These are phyloP conservation scores for Ogataea methylovora DNA, from an alignment of 805 yeast species.

Conservation along the genomic window DNA sequence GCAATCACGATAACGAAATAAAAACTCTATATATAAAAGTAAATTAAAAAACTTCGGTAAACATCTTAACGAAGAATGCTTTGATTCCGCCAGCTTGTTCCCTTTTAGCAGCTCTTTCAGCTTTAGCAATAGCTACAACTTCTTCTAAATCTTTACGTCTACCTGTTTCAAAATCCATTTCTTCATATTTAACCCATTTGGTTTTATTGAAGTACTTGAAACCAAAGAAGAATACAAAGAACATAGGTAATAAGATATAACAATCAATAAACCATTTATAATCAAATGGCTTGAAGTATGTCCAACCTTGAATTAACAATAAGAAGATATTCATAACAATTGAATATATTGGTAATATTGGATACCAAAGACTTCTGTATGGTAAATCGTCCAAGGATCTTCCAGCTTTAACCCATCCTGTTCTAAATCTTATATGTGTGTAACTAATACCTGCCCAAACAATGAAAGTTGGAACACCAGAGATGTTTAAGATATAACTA, in stretches of 20 bases:
- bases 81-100: too few relatives aligned
- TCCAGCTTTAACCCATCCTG: constrained; percentile 36
- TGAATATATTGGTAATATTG: constrained; percentile 42
- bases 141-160: constrained; percentile 30
- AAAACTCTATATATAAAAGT: too few relatives aligned
- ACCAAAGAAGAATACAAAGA: constrained; percentile 30
- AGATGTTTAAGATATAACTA: constrained; percentile 49
- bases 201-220: constrained; percentile 15
- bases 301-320: constrained; percentile 62
- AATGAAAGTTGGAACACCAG: constrained; percentile 61
- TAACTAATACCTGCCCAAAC: constrained; percentile 59
- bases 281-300: constrained; percentile 50
- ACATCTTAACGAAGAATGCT: too few relatives aligned
- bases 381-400: constrained; percentile 42
- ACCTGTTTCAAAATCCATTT: constrained; percentile 46
- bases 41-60: too few relatives aligned
- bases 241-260: constrained; percentile 55
- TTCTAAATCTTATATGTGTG: constrained; percentile 50
- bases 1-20: too few relatives aligned
- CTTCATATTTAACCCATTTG: constrained; percentile 27
- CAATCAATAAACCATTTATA: constrained; percentile 53
- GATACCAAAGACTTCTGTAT: constrained; percentile 43
- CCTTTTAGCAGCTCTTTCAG: too few relatives aligned
- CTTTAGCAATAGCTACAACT: constrained; percentile 8
- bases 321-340: constrained; percentile 42